Percentiles rank a stretch among this genome's conserved stretches.
Conservation (phyloP, 139 green algal genomes). For the Chlamydomonas applanata region DNA sequence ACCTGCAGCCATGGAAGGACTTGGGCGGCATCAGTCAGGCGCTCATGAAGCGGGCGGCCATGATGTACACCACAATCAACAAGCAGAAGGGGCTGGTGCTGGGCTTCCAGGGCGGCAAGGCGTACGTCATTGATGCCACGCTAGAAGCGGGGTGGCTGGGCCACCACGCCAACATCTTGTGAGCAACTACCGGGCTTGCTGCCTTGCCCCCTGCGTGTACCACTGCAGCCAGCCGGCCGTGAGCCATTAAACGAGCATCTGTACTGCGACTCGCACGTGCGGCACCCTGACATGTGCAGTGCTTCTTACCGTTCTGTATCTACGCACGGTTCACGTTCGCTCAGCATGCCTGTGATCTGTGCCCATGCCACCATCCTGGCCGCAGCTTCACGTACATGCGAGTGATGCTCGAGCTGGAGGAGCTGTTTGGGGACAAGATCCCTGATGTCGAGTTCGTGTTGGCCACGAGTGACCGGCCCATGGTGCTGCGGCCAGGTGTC, state of each 20-base stretch:
- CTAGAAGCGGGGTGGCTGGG: conserved; percentile 5
- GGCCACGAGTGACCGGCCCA: conserved; percentile 17
- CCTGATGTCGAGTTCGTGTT: conserved; percentile 45
- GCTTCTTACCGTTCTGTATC: too few relatives aligned
- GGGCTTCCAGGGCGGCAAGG: conserved; percentile 25
- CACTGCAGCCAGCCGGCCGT: too few relatives aligned
- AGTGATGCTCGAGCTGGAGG: conserved; percentile 18
- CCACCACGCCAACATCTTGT: conserved; percentile 38
- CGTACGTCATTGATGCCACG: conserved; percentile 27
- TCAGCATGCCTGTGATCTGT: too few relatives aligned
- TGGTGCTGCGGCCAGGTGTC: too few relatives aligned
- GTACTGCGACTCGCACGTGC: too few relatives aligned
- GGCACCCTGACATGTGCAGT: too few relatives aligned
- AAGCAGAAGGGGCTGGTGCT: conserved; percentile 28
- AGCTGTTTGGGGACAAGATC: conserved; percentile 28
- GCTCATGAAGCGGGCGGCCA: background rate
- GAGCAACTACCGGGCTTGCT: background rate
- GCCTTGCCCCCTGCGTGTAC: too few relatives aligned
- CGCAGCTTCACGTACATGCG: conserved; percentile 39
- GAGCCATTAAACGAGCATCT: too few relatives aligned
- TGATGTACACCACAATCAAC: background rate
- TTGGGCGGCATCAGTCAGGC: conserved; percentile 5
- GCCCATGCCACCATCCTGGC: too few relatives aligned
- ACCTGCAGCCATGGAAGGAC: conserved; percentile 16
- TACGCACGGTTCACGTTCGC: too few relatives aligned